Evolutionary conservation across 2,329 filamentous ascomycete species (phyloP), one percentile per base, ranked within the genome.

Genomic region (Aspergillus sp.): DNA sequence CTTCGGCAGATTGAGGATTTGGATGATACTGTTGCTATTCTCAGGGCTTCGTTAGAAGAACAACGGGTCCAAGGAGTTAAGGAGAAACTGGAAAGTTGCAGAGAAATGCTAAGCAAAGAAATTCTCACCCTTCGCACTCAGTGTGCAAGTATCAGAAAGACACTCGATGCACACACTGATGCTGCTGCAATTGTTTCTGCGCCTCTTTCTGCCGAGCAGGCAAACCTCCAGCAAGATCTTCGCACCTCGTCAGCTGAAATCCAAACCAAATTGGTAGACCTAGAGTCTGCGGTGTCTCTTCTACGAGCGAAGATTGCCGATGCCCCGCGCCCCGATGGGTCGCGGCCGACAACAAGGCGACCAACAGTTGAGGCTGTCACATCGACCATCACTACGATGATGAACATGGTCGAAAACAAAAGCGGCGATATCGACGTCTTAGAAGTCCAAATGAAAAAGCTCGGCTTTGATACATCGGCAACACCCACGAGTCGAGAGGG

Each of bases 331-430:
- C 77, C 83, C 1, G 80, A 81, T 42, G 82, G 69, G 26, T 67
- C 70, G 3, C 59, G 68, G 42, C 62, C 59, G 58, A 55, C 54
- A 52, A 60, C 58, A 42, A 66, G 82, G 50, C 84, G 88, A 4
- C 95, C 95, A 0, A 97, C 93, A 0, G 90, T 97, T 9, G 95
- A 97, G 66, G 91, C 91, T 0, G 90, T 99, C 18, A 88, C 93
- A 64, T 90, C 90, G 58, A 99, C 95, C 1, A 96, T 99, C 63
- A 81, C 82, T 57, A 96, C 95, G 70, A 93, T 99, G 89, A 97
- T 93, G 34, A 84, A 81, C 58, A 93, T 97, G 88, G 90, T 90
- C 0, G 91, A 98, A 79, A 91, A 91, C 76, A 90, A 91, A 71
- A 95, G 90, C 69, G 90, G 89, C 57, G 93, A 98, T 66, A 87